Conservation (phyloP, 2,329 filamentous ascomycete species). For the Pleomassaria siparia region DNA sequence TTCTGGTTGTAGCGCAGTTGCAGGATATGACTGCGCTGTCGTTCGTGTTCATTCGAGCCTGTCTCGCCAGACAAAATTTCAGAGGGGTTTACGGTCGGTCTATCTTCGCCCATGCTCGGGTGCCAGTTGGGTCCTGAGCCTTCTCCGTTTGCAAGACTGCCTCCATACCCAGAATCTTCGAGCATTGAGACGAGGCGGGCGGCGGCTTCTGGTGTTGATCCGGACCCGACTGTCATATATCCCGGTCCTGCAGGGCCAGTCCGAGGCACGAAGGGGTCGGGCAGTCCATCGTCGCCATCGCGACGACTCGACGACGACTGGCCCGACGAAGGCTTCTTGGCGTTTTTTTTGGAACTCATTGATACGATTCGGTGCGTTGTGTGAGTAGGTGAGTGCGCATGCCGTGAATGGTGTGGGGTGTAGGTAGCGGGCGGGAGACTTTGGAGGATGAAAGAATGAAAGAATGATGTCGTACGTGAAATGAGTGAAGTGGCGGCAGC, state of each 20-base stretch:
- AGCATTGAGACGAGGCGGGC: slow-evolving; percentile 78
- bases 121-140: slow-evolving; percentile 57
- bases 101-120: slow-evolving; percentile 58
- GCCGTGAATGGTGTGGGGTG: slow-evolving; percentile 18
- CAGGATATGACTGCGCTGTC: slow-evolving; percentile 76
- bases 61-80: slow-evolving; percentile 52
- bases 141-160: slow-evolving; percentile 69
- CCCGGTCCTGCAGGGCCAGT: slow-evolving; percentile 51
- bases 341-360: slow-evolving; percentile 5
- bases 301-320: background rate
- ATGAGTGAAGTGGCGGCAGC: background rate
- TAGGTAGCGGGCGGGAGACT: background rate
- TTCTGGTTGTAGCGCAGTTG: slow-evolving; percentile 96
- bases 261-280: slow-evolving; percentile 26
- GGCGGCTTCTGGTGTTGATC: slow-evolving; percentile 78
- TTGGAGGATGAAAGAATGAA: background rate
- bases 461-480: slow-evolving; percentile 2
- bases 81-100: slow-evolving; percentile 59
- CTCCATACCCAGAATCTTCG: slow-evolving; percentile 92
- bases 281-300: background rate
- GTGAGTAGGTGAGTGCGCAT: slow-evolving; percentile 28
- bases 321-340: background rate
- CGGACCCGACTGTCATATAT: slow-evolving; percentile 87
- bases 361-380: slow-evolving; percentile 9
- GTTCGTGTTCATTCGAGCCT: slow-evolving; percentile 61